Conservation (phyloP, 495 filamentous ascomycete genomes). For the Tricharina praecox region DNA sequence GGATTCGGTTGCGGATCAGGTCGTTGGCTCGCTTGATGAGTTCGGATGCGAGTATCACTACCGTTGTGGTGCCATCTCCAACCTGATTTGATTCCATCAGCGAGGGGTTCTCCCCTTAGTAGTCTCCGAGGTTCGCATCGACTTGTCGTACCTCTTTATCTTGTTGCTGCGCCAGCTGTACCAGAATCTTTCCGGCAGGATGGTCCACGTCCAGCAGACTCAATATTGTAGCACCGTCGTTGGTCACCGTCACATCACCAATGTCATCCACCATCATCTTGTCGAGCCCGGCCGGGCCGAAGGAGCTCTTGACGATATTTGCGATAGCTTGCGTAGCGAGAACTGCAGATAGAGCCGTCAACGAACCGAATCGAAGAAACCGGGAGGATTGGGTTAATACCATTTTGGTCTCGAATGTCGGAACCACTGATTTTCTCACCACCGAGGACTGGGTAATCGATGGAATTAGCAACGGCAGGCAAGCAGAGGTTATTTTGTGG, state of each 20-base stretch:
- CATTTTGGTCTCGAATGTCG: slow-evolving; percentile 93
- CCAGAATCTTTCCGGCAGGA: slow-evolving; percentile 93
- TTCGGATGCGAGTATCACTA: slow-evolving; percentile 93
- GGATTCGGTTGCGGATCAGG: slow-evolving; percentile 98
- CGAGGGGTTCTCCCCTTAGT: too few species aligned
- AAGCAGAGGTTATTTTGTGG: neutral
- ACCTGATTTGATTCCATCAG: too few species aligned
- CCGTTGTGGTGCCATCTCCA: slow-evolving; percentile 94
- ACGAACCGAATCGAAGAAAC: too few species aligned
- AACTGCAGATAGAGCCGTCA: slow-evolving; percentile 49
- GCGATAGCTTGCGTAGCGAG: slow-evolving; percentile 90
- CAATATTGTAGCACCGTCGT: slow-evolving; percentile 95
- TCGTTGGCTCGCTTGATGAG: slow-evolving; percentile 89
- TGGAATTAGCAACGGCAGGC: neutral
- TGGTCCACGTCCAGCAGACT: slow-evolving; percentile 91
- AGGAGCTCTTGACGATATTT: slow-evolving; percentile 97
- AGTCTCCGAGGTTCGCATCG: neutral
- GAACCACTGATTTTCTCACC: slow-evolving; percentile 87
- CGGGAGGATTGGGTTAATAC: slow-evolving; percentile 29
- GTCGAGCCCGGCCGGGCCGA: slow-evolving; percentile 88
- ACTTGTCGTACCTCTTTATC: slow-evolving; percentile 60
- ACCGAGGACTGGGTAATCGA: slow-evolving; percentile 55
- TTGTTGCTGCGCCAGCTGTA: slow-evolving; percentile 94
- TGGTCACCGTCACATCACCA: slow-evolving; percentile 97
- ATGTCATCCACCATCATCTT: slow-evolving; percentile 99